Evolutionary conservation across 768 basidiomycete genomes (phyloP), one percentile per base, ranked within the genome.

Genomic region (Cystofilobasidium bisporidii): DNA sequence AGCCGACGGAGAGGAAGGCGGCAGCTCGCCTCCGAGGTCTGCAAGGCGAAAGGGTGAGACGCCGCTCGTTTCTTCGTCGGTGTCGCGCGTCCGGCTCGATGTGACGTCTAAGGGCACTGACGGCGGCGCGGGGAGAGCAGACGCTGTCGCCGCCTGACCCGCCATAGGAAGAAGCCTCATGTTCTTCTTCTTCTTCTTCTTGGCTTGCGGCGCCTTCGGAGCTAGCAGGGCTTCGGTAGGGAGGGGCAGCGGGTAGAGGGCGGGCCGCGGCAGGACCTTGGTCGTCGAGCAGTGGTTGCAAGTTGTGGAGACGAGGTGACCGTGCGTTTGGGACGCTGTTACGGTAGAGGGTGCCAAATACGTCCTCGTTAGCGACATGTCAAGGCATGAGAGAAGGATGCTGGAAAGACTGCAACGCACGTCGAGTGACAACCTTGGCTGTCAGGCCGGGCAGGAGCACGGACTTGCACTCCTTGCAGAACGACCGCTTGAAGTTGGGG

Each of bases 371-470:
- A n/a, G n/a, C n/a, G n/a, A n/a, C n/a, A n/a, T n/a, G n/a, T n/a
- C n/a, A n/a, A n/a, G n/a, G n/a, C n/a, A n/a, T n/a, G n/a, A n/a
- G n/a, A n/a, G n/a, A n/a, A n/a, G 6, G 36, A 36, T 5, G 12
- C 12, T 36, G 36, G 36, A 36, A 5, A 12, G 36, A 36, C 6
- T n/a, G 12, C 36, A 12, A 71, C 75, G 69, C 56, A 76, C 76
- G 73, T 65, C 72, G 61, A 57, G 72, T 72, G 14, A 73, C 68
- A 26, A 75, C 67, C 17, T 69, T 50, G 17, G 71, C 70, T 0
- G 74, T 75, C 33, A 75, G 50, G 9, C 76, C 76, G 17, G 76
- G 76, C 5, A 77, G 67, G 1, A 77, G 67, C 0, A 77, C 67
- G 4, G 75, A 72, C 10, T 66, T 61, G 69, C 76, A 77, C 6